A percentile compares a stretch with the other conserved stretches of the same genome.
Evolutionary conservation across 2,329 filamentous ascomycete genomes (phyloP).

Genomic region (Coleophoma cylindrospora): DNA sequence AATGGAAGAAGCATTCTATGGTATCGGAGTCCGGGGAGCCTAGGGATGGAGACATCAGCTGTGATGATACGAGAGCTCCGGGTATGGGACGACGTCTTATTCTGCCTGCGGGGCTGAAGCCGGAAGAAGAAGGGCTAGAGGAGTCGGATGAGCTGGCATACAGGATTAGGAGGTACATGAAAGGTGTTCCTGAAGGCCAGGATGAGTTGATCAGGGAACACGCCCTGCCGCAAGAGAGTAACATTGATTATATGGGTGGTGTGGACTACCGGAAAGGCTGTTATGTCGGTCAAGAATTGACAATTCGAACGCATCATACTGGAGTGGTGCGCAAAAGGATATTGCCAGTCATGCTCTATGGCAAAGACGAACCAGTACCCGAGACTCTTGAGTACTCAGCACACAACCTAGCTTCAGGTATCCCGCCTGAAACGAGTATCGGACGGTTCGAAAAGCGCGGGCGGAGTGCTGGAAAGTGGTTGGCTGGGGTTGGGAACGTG

Average conservation of each 20-base stretch:
- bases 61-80: slow-evolving; percentile 46
- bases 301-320: slow-evolving; percentile 89
- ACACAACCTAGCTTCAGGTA: slow-evolving; percentile 23
- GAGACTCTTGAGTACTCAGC: slow-evolving; percentile 42
- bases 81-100: slow-evolving; percentile 49
- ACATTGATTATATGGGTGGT: slow-evolving; percentile 79
- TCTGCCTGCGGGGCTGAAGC: slow-evolving; percentile 28
- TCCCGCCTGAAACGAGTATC: slow-evolving; percentile 40
- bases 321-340: slow-evolving; percentile 91
- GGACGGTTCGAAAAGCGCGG: slow-evolving; percentile 49
- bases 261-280: slow-evolving; percentile 96
- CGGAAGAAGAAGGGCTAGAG: slow-evolving; percentile 27
- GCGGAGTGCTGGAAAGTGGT: slow-evolving; percentile 75
- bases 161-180: slow-evolving; percentile 69
- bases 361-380: slow-evolving; percentile 32
- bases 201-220: slow-evolving; percentile 66
- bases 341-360: slow-evolving; percentile 73
- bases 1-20: slow-evolving; percentile 11
- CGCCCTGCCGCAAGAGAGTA: slow-evolving; percentile 81
- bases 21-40: not conserved
- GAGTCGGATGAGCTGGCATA: slow-evolving; percentile 57
- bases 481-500: slow-evolving; percentile 76
- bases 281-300: slow-evolving; percentile 95
- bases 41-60: slow-evolving; percentile 18
- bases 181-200: slow-evolving; percentile 82